phyloP scores from a whole-genome alignment of 768 basidiomycete species.

The Royoungia palumana region DNA sequence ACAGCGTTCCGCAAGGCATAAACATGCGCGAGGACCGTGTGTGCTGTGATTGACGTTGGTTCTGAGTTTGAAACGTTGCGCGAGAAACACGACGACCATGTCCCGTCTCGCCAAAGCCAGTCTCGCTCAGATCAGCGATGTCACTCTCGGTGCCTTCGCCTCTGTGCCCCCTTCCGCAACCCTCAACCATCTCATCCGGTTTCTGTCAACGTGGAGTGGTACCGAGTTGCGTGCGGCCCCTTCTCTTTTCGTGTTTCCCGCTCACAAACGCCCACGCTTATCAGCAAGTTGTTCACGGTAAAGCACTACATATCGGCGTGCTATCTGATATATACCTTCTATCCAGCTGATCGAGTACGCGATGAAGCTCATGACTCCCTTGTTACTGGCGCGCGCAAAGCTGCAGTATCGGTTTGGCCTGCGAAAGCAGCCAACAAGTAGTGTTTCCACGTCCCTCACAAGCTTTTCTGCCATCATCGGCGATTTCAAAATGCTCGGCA shows the following conservation, averaged over 20 bases:
- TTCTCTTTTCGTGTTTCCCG: constrained; percentile 5
- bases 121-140: constrained; percentile 55
- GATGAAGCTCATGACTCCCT: constrained; percentile 64
- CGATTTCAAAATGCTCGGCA: constrained; percentile 71
- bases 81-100: constrained; percentile 36
- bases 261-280: constrained; percentile 8
- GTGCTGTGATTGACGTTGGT: too few species aligned
- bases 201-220: constrained; percentile 79
- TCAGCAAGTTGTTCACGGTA: constrained; percentile 76
- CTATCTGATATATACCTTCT: background rate
- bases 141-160: constrained; percentile 61
- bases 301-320: background rate
- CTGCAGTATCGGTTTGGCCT: constrained; percentile 65
- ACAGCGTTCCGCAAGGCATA: too few species aligned
- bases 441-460: constrained; percentile 47
- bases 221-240: constrained; percentile 63
- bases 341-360: constrained; percentile 69
- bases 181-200: constrained; percentile 70
- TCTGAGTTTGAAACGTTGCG: background rate
- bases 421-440: constrained; percentile 50
- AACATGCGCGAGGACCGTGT: too few species aligned
- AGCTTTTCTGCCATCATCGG: constrained; percentile 56
- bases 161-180: constrained; percentile 56
- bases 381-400: constrained; percentile 63
- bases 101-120: constrained; percentile 46